phyloP scores from a whole-genome alignment of 1,284 basidiomycete genomes.

The Coriolopsis trogii region DNA sequence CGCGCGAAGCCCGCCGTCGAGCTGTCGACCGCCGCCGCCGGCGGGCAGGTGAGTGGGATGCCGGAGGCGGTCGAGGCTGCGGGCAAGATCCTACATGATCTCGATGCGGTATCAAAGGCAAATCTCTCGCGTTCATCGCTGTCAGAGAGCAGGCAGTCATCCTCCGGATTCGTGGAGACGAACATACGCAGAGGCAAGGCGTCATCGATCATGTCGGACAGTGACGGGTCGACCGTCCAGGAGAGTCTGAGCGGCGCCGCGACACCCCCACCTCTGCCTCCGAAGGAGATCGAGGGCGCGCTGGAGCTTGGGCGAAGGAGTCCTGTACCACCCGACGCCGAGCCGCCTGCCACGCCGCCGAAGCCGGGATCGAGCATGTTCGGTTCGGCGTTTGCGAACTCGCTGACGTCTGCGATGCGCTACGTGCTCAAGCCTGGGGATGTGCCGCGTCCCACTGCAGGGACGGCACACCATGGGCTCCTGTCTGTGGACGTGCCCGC shows the following conservation, averaged over 20 bases:
- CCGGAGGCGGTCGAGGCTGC: constrained; percentile 42
- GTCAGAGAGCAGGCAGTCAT: constrained; percentile 26
- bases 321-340: background rate
- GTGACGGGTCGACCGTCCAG: constrained; percentile 39
- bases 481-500: constrained; percentile 41
- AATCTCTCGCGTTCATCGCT: constrained; percentile 22
- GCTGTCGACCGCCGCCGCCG: constrained; percentile 52
- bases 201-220: constrained; percentile 44
- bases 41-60: constrained; percentile 47
- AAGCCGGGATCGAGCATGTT: constrained; percentile 39
- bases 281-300: constrained; percentile 29
- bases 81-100: constrained; percentile 52
- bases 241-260: constrained; percentile 15
- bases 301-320: background rate
- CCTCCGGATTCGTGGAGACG: constrained; percentile 39
- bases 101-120: constrained; percentile 39
- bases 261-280: constrained; percentile 29
- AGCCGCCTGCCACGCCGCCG: constrained; percentile 11
- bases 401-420: constrained; percentile 59
- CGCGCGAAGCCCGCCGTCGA: constrained; percentile 65
- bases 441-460: constrained; percentile 27
- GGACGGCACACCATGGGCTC: constrained; percentile 24
- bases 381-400: constrained; percentile 50
- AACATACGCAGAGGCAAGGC: constrained; percentile 42
- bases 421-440: constrained; percentile 50